Percentiles rank a stretch among this genome's conserved stretches.
Conservation (phyloP, 805 yeast genomes). For the Phaffomyces thermotolerans region DNA sequence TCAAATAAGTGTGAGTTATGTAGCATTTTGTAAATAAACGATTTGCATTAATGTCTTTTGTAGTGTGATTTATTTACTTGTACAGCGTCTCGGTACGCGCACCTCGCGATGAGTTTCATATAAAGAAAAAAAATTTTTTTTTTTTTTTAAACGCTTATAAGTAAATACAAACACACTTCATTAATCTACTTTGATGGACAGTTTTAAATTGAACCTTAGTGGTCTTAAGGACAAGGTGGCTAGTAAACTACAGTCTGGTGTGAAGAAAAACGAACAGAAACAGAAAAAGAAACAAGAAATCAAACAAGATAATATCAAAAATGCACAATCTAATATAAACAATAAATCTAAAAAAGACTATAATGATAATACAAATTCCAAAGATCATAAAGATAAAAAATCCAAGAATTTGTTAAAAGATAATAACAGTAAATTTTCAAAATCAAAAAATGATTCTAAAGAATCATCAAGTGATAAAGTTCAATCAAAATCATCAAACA, state of each 20-base stretch:
- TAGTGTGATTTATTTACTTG: too few species aligned
- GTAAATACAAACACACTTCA: neutral
- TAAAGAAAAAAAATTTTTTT: constrained; percentile 6
- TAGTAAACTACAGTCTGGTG: constrained; percentile 35
- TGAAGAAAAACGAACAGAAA: constrained; percentile 19
- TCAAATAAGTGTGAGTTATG: neutral
- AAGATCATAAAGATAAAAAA: too few species aligned
- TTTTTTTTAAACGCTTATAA: too few species aligned
- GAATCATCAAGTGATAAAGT: neutral
- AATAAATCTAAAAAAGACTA: constrained; percentile 11
- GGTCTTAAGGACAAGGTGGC: constrained; percentile 62
- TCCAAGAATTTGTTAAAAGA: neutral
- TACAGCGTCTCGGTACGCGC: neutral
- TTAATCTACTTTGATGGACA: constrained; percentile 15
- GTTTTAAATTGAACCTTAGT: constrained; percentile 28
- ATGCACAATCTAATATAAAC: constrained; percentile 6
- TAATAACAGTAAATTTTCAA: neutral
- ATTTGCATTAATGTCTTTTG: neutral
- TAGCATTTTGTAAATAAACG: constrained; percentile 1
- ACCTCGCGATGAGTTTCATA: constrained; percentile 11
- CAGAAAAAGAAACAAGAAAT: constrained; percentile 16
- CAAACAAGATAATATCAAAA: too few species aligned
- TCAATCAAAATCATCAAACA: constrained; percentile 1
- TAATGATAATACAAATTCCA: too few species aligned
- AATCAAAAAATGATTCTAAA: neutral